Conservation (phyloP, 306 rosid genomes). For the Crataegus laevigata region DNA sequence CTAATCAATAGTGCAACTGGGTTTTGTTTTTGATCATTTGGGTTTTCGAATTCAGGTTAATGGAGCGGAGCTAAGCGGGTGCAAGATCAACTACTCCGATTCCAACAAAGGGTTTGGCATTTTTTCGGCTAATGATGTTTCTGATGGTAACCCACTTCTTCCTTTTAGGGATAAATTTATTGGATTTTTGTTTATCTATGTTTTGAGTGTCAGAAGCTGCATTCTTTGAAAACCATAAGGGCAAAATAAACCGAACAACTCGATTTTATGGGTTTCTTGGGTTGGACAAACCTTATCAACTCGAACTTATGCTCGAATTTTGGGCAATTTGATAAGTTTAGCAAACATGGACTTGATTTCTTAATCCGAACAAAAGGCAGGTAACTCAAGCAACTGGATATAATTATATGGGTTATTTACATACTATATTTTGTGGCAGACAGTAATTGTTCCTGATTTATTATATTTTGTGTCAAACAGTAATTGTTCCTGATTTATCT, state of each 20-base stretch:
- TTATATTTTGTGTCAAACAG: not conserved
- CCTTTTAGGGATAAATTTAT: not conserved
- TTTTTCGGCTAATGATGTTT: constrained; percentile 44
- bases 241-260: not conserved
- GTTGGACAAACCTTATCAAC: not conserved
- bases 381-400: not conserved
- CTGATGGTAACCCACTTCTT: constrained; percentile 54
- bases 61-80: constrained; percentile 64
- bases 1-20: not conserved
- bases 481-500: not conserved
- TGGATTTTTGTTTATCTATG: constrained; percentile 1
- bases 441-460: not conserved
- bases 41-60: constrained; percentile 51
- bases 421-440: not conserved
- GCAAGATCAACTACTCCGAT: constrained; percentile 64
- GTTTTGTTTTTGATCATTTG: constrained; percentile 12
- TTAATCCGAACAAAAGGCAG: not conserved
- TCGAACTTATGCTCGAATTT: not conserved
- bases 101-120: constrained; percentile 83
- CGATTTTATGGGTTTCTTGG: not conserved
- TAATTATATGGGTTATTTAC: not conserved
- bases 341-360: not conserved
- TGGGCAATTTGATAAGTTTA: not conserved
- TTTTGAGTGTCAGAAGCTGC: not conserved
- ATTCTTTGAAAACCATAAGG: not conserved